phyloP scores from a whole-genome alignment of 345 rosid genomes.

The Arabis alpina region DNA sequence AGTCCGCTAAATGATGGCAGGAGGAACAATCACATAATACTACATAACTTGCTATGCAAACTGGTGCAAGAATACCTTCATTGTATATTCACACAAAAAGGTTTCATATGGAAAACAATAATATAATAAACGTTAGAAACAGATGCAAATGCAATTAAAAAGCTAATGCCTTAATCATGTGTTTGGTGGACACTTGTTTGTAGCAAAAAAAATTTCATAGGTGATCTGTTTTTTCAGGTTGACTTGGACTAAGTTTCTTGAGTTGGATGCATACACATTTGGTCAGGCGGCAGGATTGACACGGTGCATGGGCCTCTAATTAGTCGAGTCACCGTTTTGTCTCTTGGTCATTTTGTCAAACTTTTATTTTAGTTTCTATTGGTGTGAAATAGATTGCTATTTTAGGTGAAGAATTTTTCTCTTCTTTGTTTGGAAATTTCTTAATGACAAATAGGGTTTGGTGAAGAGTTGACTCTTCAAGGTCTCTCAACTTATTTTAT shows the following conservation, averaged over 20 bases:
- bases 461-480: constrained; percentile 30
- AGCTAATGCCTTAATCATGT: background rate
- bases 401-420: constrained; percentile 34
- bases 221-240: constrained; percentile 22
- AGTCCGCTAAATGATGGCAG: no score
- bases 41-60: no score
- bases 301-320: constrained; percentile 9
- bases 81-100: background rate
- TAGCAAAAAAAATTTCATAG: background rate
- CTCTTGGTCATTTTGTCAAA: constrained; percentile 23
- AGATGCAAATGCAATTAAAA: background rate
- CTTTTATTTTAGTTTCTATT: background rate
- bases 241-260: constrained; percentile 12
- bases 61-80: no score
- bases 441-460: constrained; percentile 2
- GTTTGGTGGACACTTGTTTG: background rate
- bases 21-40: no score
- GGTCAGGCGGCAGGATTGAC: constrained; percentile 25
- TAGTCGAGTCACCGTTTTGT: constrained; percentile 5
- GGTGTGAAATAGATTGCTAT: background rate
- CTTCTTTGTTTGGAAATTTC: background rate
- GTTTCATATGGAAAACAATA: background rate
- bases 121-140: background rate
- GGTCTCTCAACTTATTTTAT: background rate
- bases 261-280: background rate